Base-by-base conservation (phyloP, 2,329 filamentous ascomycete species). In the Pseudogymnoascus destructans region DNA sequence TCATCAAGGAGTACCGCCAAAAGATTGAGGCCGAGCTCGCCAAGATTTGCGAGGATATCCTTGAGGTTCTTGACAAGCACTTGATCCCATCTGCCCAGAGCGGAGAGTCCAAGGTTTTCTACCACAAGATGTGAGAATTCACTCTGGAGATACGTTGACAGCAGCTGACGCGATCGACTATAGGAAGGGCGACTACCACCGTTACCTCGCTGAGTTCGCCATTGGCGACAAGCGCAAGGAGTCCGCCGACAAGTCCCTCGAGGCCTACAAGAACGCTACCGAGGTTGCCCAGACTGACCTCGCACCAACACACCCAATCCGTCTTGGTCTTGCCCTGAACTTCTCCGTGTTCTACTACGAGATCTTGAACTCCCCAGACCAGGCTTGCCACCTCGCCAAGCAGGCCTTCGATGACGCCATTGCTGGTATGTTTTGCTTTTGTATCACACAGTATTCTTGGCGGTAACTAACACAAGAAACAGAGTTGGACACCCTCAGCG, bases 311-410 rank as follows among this genome's bases (percentile, higher is more conserved):
- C 92, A 97, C 81, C 92, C 92, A 69, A 97, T 97, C 79, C 91
- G 92, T 70, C 89, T 97, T 65, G 92, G 92, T 74, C 86, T 97
- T 70, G 92, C 92, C 67, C 85, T 97, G 68, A 97, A 96, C 86
- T 96, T 97, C 84, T 96, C 91, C 64, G 92, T 96, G 70, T 96
- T 96, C 81, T 95, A 95, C 84, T 95, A 96, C 77, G 93, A 96
- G 82, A 96, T 96, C 73, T 80, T 96, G 72, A 97, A 96, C 86
- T 95, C 91, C 33, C 92, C 91, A 70, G 91, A 96, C 76, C 89
- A 88, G 72, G 92, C 92, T 71, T 97, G 92, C 84, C 92, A 97
- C 74, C 85, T 97, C 66, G 92, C 92, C 76, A 97, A 97, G 85
- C 92, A 97, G 80, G 92, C 93, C 56, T 97, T 97, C 71, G 92